phyloP scores from a whole-genome alignment of 768 basidiomycete species.

The Lyophyllum shimeji region DNA sequence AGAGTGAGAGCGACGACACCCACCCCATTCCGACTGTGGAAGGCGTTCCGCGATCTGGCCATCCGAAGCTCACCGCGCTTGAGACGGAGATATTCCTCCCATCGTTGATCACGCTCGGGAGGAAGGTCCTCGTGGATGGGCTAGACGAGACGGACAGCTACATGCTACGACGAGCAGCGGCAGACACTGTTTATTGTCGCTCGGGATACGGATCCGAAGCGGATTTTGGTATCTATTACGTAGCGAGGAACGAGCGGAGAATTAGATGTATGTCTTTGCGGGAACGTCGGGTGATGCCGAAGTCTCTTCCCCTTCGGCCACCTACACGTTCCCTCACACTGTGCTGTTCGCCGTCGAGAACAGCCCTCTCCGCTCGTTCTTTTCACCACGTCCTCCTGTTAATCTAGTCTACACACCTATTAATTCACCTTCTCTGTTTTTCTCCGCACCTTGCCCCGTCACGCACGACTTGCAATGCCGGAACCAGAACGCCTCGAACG shows the following conservation, averaged over 20 bases:
- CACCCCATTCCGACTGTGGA: no score
- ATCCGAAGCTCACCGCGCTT: no score
- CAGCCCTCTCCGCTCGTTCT: constrained; percentile 1
- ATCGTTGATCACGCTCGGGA: no score
- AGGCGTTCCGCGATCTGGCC: no score
- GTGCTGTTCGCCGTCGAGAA: neutral
- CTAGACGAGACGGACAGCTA: no score
- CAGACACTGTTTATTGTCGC: no score
- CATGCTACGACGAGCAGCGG: no score
- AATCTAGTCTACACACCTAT: neutral
- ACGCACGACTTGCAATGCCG: neutral
- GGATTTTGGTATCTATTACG: constrained; percentile 2
- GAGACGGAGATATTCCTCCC: no score
- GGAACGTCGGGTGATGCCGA: constrained; percentile 1
- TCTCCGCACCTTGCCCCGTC: neutral
- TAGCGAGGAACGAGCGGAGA: neutral
- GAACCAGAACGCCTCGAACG: neutral
- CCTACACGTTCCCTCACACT: neutral
- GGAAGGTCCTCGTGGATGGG: no score
- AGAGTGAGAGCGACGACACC: no score
- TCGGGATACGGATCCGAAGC: no score
- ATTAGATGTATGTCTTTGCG: constrained; percentile 4
- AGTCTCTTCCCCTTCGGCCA: neutral
- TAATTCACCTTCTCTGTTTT: neutral
- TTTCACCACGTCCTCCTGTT: neutral